A percentile compares a stretch with the other conserved stretches of the same genome.
Evolutionary conservation across 495 filamentous ascomycete species (phyloP).

Genomic region (Aspergillus biplanus): DNA sequence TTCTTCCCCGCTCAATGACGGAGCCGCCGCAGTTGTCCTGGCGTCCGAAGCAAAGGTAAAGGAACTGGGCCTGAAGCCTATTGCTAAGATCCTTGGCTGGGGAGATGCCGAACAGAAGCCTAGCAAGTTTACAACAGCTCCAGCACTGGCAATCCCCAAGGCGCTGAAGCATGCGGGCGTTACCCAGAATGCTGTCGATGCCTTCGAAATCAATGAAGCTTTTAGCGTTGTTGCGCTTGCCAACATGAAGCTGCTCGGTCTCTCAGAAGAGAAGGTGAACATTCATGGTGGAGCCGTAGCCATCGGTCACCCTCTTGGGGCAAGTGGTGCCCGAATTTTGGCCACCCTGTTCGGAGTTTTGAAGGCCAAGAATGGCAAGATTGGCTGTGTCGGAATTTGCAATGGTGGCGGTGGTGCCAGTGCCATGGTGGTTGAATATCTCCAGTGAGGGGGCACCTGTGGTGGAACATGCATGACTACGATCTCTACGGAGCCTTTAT

Average conservation of each 20-base stretch:
- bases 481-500: neutral
- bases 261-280: constrained; percentile 88
- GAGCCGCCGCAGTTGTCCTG: constrained; percentile 86
- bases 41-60: constrained; percentile 89
- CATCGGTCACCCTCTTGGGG: constrained; percentile 92
- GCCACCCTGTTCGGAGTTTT: constrained; percentile 90
- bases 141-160: constrained; percentile 94
- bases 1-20: constrained; percentile 93
- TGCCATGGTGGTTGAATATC: constrained; percentile 81
- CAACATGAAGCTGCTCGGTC: constrained; percentile 84
- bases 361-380: constrained; percentile 86
- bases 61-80: constrained; percentile 82
- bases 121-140: constrained; percentile 93
- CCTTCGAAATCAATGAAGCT: constrained; percentile 98
- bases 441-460: constrained; percentile 16
- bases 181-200: constrained; percentile 75
- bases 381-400: constrained; percentile 94
- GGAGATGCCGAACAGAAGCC: constrained; percentile 89
- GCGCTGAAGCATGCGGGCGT: constrained; percentile 90
- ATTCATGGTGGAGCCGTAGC: constrained; percentile 94
- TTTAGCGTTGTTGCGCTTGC: constrained; percentile 96
- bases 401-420: constrained; percentile 96
- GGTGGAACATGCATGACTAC: neutral
- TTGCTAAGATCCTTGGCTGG: constrained; percentile 96
- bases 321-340: constrained; percentile 89